These are phyloP conservation scores for Oryza officinalis DNA, from an alignment of 176 grass and related monocot genomes.

Conservation along the genomic window DNA sequence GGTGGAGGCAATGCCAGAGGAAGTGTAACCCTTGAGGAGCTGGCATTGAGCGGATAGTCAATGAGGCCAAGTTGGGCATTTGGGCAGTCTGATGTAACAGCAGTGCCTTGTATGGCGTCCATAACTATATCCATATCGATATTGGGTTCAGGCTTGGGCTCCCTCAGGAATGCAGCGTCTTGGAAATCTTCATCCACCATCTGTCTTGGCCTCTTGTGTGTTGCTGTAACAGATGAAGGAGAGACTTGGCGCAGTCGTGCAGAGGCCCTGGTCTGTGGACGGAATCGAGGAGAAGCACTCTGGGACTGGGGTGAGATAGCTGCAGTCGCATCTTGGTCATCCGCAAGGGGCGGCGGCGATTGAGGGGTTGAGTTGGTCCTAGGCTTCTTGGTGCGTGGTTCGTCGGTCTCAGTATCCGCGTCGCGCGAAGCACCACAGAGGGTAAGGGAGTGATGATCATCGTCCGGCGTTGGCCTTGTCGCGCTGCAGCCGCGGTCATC, in stretches of 20 bases:
- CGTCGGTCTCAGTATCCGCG: constrained; percentile 14
- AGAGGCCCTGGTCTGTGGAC: constrained; percentile 24
- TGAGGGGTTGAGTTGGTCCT: constrained; percentile 5
- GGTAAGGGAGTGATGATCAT: constrained; percentile 10
- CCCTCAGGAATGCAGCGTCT: constrained; percentile 41
- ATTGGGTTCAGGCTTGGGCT: constrained; percentile 52
- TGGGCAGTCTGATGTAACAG: background rate
- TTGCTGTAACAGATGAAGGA: constrained; percentile 15
- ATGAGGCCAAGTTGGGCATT: background rate
- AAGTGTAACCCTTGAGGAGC: background rate
- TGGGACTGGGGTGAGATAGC: background rate
- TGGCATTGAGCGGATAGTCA: background rate
- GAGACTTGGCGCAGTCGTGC: background rate
- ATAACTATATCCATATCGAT: background rate
- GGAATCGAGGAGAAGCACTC: constrained; percentile 10
- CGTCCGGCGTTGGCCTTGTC: background rate
- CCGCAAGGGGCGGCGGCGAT: background rate
- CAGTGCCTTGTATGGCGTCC: background rate
- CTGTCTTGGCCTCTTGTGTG: constrained; percentile 18
- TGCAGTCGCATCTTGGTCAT: background rate
- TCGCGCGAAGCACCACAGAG: background rate
- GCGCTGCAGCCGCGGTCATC: background rate
- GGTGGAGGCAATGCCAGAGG: background rate
- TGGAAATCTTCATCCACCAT: constrained; percentile 14
- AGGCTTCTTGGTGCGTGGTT: constrained; percentile 32